Base-by-base conservation (phyloP, 345 rosid genomes). In the Nasturtium officinale region DNA sequence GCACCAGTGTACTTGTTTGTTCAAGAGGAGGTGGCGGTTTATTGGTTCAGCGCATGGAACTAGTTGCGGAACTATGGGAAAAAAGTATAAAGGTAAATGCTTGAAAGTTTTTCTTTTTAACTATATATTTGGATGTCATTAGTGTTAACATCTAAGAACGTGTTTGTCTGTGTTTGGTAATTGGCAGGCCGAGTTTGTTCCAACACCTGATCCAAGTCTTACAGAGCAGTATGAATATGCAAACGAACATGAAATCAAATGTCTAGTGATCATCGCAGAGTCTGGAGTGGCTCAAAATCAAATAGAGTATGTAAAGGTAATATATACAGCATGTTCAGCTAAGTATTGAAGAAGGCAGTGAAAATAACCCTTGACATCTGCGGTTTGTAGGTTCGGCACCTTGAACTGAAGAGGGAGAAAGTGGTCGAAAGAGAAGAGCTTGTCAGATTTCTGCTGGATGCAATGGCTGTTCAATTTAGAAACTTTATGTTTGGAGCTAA, bases 11-110 rank as follows among this genome's bases (percentile, higher is more conserved):
- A 61, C 98, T 94, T 67, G 91, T 94, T 72, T 94, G 98, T 82
- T 94, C 98, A 75, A 89, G 85, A 82, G 98, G 98, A 72, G 98
- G 98, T 3, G 98, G 98, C 6, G 97, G 98, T 69, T 83, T 94
- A 77, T 82, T 94, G 83, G 79, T 80, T 63, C 91, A 94, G 78
- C 96, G 98, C 57, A 94, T 94, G 97, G 91, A 86, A 70, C 89
- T 94, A 68, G 95, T 80, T 77, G 85, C 95, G 45, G 90, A 91
- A 77, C 82, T 94, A 21, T 94, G 98, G 98, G 84, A 86, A 64
- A 87, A 83, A 75, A 86, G 86, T 75, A 89, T 94, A 67, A 94
- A 87, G 97, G 98, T 94, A n/a, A 65, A 70, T 57, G 50, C 51
- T 46, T 35, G 59, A 69, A 55, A 32, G 35, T 17, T 46, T 15